Conservation (phyloP, 306 rosid species). For the Malus orientalis region DNA sequence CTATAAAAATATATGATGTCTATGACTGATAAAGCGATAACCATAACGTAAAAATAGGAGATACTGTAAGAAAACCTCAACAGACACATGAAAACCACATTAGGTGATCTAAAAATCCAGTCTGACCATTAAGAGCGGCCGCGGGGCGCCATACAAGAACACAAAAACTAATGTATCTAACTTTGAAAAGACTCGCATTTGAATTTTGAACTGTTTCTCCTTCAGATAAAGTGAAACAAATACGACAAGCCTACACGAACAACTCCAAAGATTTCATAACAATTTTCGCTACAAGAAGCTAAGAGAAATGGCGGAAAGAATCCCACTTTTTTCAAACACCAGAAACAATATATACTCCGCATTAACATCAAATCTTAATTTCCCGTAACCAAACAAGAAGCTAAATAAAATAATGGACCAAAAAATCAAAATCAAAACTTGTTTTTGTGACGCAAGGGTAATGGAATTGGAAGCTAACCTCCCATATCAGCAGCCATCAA, state of each 20-base stretch:
- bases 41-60: not conserved
- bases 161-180: not conserved
- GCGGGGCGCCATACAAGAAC: too few species aligned
- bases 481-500: conserved; percentile 93
- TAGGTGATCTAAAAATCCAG: not conserved
- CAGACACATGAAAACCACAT: not conserved
- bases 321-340: not conserved
- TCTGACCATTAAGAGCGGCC: not conserved
- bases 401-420: not conserved
- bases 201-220: not conserved
- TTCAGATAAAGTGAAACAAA: not conserved
- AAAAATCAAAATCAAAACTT: not conserved
- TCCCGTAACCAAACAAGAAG: not conserved
- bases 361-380: not conserved
- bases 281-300: not conserved
- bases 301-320: not conserved
- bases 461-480: conserved; percentile 40
- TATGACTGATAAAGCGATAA: not conserved
- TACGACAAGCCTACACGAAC: not conserved
- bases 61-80: too few species aligned
- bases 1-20: not conserved
- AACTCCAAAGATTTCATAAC: not conserved
- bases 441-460: not conserved
- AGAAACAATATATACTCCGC: not conserved
- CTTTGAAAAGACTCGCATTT: not conserved